Conservation (phyloP, 345 rosid genomes). For the Gossypium arboreum region DNA sequence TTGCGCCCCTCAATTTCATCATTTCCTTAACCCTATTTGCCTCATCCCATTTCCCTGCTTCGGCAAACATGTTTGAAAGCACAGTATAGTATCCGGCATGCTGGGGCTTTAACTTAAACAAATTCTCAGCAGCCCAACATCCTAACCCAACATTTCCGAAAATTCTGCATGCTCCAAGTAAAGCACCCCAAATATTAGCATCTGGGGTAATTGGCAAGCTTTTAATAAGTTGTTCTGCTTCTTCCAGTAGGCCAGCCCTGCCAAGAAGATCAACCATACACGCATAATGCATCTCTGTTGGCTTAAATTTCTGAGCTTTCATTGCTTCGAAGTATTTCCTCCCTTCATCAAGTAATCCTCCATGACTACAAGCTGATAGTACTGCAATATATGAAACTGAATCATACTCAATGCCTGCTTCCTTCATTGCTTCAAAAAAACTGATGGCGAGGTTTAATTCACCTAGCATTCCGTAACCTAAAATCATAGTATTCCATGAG, state of each 20-base stretch:
- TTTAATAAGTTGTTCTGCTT: constrained; percentile 34
- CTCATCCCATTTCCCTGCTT: constrained; percentile 53
- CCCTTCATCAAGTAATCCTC: constrained; percentile 43
- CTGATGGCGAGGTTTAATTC: constrained; percentile 30
- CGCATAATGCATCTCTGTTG: constrained; percentile 43
- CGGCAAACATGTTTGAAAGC: constrained; percentile 48
- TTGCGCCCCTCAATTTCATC: constrained; percentile 46
- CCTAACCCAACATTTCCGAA: constrained; percentile 46
- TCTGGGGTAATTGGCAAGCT: constrained; percentile 33
- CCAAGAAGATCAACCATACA: constrained; percentile 57
- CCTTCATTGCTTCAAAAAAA: constrained; percentile 42
- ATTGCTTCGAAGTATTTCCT: constrained; percentile 38
- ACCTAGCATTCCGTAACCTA: constrained; percentile 48
- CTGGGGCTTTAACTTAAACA: constrained; percentile 48
- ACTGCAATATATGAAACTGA: constrained; percentile 45
- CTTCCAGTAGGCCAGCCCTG: constrained; percentile 44
- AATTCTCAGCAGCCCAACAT: constrained; percentile 46
- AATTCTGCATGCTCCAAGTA: constrained; percentile 49
- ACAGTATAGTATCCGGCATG: constrained; percentile 45
- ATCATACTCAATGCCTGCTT: constrained; percentile 32
- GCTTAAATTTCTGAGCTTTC: constrained; percentile 29
- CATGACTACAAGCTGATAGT: constrained; percentile 50
- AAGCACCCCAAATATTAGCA: constrained; percentile 48
- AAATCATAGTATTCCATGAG: constrained; percentile 51
- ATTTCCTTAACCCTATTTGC: constrained; percentile 37